Conservation (phyloP, 1,284 basidiomycete genomes). For the Heterobasidion annosum region DNA sequence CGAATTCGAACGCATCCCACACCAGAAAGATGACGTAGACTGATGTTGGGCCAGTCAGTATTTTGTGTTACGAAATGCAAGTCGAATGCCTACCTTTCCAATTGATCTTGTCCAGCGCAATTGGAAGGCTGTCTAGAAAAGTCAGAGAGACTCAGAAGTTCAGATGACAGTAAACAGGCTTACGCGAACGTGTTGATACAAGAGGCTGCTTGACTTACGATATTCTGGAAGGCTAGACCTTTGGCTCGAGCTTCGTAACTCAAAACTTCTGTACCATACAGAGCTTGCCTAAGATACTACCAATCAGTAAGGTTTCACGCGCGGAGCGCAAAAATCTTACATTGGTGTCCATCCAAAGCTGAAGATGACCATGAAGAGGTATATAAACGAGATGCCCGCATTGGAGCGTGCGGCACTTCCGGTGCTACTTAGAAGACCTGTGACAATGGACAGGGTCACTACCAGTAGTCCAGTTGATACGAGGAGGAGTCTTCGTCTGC, state of each 20-base stretch:
- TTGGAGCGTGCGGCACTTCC: slow-evolving; percentile 26
- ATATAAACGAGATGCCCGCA: slow-evolving; percentile 37
- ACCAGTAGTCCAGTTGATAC: slow-evolving; percentile 26
- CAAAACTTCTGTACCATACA: slow-evolving; percentile 46
- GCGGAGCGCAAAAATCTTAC: slow-evolving; percentile 13
- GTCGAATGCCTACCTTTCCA: slow-evolving; percentile 30
- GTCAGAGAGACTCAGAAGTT: slow-evolving; percentile 1
- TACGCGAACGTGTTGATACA: slow-evolving; percentile 41
- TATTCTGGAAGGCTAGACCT: slow-evolving; percentile 35
- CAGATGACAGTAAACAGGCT: slow-evolving; percentile 7
- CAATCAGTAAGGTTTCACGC: not conserved
- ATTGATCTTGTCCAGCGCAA: slow-evolving; percentile 30
- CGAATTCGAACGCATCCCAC: slow-evolving; percentile 46
- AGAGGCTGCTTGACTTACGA: slow-evolving; percentile 29
- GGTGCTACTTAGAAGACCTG: slow-evolving; percentile 29
- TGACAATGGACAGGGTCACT: slow-evolving; percentile 31
- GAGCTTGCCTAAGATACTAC: slow-evolving; percentile 28
- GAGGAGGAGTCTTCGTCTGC: slow-evolving; percentile 30
- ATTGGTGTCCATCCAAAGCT: slow-evolving; percentile 49
- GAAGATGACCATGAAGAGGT: slow-evolving; percentile 40
- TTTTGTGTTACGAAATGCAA: slow-evolving; percentile 1
- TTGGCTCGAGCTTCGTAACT: slow-evolving; percentile 44
- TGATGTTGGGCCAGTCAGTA: slow-evolving; percentile 11
- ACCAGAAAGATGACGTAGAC: slow-evolving; percentile 42
- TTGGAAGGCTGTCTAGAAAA: slow-evolving; percentile 24